Evolutionary conservation across 1,284 basidiomycete genomes (phyloP).

Genomic region (Laetiporus sulphureus): DNA sequence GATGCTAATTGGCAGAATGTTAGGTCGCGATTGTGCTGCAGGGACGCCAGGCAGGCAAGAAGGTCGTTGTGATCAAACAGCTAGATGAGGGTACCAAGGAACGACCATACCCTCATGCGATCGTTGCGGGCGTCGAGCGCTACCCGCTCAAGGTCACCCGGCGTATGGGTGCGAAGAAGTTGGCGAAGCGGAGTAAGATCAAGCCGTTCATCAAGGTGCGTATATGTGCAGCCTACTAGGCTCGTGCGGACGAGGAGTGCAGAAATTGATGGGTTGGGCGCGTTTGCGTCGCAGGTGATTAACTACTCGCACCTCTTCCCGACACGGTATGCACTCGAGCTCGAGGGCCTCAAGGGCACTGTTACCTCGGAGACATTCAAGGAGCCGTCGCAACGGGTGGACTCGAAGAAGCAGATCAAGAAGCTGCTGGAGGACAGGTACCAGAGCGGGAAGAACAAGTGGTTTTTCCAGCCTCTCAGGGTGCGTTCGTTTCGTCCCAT

Average conservation of each 20-base stretch:
- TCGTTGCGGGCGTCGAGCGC: conserved; percentile 93
- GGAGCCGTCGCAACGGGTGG: conserved; percentile 88
- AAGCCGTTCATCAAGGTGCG: conserved; percentile 98
- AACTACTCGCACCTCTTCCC: conserved; percentile 99
- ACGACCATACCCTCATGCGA: conserved; percentile 89
- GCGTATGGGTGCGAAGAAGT: conserved; percentile 93
- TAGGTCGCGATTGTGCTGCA: conserved; percentile 93
- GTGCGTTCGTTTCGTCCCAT: conserved; percentile 41
- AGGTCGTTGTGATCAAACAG: conserved; percentile 89
- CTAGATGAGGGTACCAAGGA: conserved; percentile 86
- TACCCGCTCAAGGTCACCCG: conserved; percentile 95
- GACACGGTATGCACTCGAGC: conserved; percentile 92
- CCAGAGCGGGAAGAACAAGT: conserved; percentile 87
- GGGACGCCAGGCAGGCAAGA: conserved; percentile 93
- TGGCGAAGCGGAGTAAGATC: conserved; percentile 86
- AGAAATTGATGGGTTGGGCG: background rate
- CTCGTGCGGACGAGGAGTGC: too few species aligned
- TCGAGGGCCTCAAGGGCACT: conserved; percentile 86
- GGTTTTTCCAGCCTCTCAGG: conserved; percentile 84
- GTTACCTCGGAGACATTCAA: conserved; percentile 88
- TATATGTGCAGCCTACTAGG: conserved; percentile 13
- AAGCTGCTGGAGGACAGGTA: conserved; percentile 93
- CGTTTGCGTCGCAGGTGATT: conserved; percentile 47
- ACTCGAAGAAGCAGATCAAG: conserved; percentile 94
- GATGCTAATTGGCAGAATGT: too few species aligned